phyloP scores from a whole-genome alignment of 2,329 filamentous ascomycete species.

The Bretziella fagacearum region DNA sequence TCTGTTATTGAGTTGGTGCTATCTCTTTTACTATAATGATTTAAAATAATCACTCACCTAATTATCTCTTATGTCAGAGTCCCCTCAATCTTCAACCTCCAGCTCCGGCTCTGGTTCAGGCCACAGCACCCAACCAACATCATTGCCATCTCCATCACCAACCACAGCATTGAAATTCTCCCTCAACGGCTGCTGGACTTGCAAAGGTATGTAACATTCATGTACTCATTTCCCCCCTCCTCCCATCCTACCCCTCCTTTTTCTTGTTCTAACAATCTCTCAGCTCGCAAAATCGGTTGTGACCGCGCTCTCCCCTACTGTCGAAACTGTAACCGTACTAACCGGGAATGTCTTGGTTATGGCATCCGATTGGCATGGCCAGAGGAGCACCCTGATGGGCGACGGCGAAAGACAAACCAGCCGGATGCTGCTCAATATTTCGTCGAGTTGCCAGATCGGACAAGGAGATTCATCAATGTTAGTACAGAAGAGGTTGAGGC shows the following conservation, averaged over 20 bases:
- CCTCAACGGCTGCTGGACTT: slow-evolving; percentile 6
- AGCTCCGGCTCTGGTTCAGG: neutral
- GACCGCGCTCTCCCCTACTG: slow-evolving; percentile 28
- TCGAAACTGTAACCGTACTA: slow-evolving; percentile 27
- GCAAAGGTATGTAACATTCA: slow-evolving; percentile 3
- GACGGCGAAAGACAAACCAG: slow-evolving; percentile 21
- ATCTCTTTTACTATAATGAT: neutral
- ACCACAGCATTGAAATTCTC: neutral
- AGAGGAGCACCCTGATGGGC: slow-evolving; percentile 27
- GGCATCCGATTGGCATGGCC: slow-evolving; percentile 31
- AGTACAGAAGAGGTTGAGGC: slow-evolving; percentile 23
- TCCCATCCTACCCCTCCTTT: neutral
- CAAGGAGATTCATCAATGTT: slow-evolving; percentile 20
- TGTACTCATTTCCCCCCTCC: neutral
- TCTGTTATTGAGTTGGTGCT: too few relatives aligned
- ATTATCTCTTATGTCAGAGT: neutral
- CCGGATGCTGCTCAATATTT: slow-evolving; percentile 21
- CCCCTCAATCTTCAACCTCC: neutral
- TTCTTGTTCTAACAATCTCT: neutral
- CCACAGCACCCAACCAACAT: neutral
- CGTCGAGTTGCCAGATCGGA: slow-evolving; percentile 20
- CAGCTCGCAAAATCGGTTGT: slow-evolving; percentile 32
- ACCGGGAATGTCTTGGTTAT: slow-evolving; percentile 28
- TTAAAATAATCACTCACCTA: neutral
- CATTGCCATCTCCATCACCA: neutral